Percentiles rank a stretch among this genome's conserved stretches.
Conservation (phyloP, 2,329 filamentous ascomycete species). For the Nemania serpens region DNA sequence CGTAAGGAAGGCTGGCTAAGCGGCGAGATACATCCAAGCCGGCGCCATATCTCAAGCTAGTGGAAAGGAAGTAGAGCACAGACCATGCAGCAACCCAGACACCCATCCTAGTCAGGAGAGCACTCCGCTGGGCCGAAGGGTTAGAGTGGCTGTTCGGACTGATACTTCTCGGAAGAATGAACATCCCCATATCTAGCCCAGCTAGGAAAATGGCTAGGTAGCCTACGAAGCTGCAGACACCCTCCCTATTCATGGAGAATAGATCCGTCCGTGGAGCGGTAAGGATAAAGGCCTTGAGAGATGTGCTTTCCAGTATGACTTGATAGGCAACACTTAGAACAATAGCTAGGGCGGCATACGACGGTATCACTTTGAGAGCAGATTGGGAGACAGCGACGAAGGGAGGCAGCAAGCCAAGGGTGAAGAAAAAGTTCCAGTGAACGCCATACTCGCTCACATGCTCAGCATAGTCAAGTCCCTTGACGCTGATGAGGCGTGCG, state of each 20-base stretch:
- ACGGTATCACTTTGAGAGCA: constrained; percentile 70
- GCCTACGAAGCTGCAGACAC: constrained; percentile 91
- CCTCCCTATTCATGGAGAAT: constrained; percentile 89
- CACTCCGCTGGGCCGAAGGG: constrained; percentile 55
- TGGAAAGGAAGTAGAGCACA: constrained; percentile 70
- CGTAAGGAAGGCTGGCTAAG: constrained; percentile 89
- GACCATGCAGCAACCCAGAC: constrained; percentile 72
- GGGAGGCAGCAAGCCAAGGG: constrained; percentile 82
- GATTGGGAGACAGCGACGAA: constrained; percentile 85
- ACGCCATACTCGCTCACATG: constrained; percentile 97
- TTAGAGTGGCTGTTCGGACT: constrained; percentile 49
- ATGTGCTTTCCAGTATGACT: constrained; percentile 72
- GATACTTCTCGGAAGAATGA: constrained; percentile 69
- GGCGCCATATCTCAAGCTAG: constrained; percentile 71
- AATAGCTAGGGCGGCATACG: constrained; percentile 76
- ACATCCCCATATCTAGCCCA: constrained; percentile 82
- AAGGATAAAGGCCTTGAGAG: constrained; percentile 82
- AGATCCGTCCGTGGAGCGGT: constrained; percentile 78
- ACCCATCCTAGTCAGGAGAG: constrained; percentile 66
- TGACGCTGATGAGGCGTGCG: constrained; percentile 83
- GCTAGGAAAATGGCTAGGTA: constrained; percentile 95
- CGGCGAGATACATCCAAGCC: constrained; percentile 81
- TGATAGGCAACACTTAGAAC: constrained; percentile 74
- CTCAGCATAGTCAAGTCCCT: constrained; percentile 93
- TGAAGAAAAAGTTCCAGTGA: constrained; percentile 99